Evolutionary conservation across 192 early-diverging fungal genomes (phyloP), one percentile per base, ranked within the genome.

Genomic region (Coemansia sp.): DNA sequence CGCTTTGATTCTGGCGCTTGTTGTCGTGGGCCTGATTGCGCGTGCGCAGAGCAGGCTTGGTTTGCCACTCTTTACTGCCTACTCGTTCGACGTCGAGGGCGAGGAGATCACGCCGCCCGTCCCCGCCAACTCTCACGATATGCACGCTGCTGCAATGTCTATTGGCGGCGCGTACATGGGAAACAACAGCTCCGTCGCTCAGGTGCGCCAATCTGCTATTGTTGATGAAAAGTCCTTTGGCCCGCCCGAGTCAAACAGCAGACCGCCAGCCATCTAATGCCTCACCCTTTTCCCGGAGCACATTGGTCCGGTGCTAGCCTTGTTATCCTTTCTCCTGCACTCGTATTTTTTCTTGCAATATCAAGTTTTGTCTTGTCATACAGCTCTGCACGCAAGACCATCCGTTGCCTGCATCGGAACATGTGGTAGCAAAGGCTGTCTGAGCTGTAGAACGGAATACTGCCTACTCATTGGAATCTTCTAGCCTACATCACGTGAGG

Each of bases 81-180:
- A 76, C 27, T 63, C 74, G 27, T 76, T 64, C 60, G 74, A 76
- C 12, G 30, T 76, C 28, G 68, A 76, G 32, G 74, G 74, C 21
- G 30, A 68, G 59, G 72, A 74, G 25, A 56, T 69, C 23, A 50
- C 47, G 24, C 49, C 4, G 22, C 60, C 31, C 48, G 31, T 22
- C 24, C 53, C 19, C 1, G 22, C 50, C 3, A 49, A 26, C 21
- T 49, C 44, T 3, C 67, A 56, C 9, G 67, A 62, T n/a, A 69
- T 69, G 67, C 67, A 69, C 49, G 60, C 60, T 14, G 67, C 67
- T 21, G 60, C 60, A 6, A 7, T 56, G 48, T 58, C 60, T 4
- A 21, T 63, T 5, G 64, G 53, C 49, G 64, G 63, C 48, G 49
- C 64, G 2, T 54, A 60, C 26, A 25, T 53, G 9, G 18, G 32